phyloP scores from a whole-genome alignment of 805 yeast genomes.

The Starmerella potacharoeniae region DNA sequence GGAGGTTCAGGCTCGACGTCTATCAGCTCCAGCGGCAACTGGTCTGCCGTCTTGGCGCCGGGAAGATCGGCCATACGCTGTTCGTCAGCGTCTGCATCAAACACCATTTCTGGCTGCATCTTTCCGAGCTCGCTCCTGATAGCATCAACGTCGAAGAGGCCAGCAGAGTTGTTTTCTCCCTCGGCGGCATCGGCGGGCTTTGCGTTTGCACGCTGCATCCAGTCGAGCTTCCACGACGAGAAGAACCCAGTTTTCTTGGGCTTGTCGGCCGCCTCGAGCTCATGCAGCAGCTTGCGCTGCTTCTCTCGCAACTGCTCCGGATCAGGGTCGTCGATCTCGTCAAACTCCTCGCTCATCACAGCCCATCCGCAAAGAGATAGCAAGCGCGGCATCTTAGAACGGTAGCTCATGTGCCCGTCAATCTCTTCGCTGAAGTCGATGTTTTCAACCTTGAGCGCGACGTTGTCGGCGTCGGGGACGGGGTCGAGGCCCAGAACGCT shows the following conservation, averaged over 20 bases:
- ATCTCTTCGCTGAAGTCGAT: slow-evolving; percentile 77
- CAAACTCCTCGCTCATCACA: slow-evolving; percentile 78
- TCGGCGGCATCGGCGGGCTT: slow-evolving; percentile 7
- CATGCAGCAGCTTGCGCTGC: slow-evolving; percentile 68
- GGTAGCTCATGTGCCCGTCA: slow-evolving; percentile 95
- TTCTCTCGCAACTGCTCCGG: slow-evolving; percentile 68
- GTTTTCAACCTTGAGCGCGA: slow-evolving; percentile 45
- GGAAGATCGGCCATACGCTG: slow-evolving; percentile 3
- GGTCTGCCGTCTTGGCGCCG: background rate
- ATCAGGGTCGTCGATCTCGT: slow-evolving; percentile 93
- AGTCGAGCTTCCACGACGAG: slow-evolving; percentile 35
- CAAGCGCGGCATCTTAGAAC: slow-evolving; percentile 82
- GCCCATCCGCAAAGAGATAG: slow-evolving; percentile 62
- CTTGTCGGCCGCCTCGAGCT: slow-evolving; percentile 36
- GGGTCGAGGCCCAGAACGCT: slow-evolving; percentile 86
- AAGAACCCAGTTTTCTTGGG: slow-evolving; percentile 30
- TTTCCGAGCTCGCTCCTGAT: slow-evolving; percentile 29
- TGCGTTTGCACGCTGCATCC: slow-evolving; percentile 41
- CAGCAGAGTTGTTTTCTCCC: slow-evolving; percentile 30
- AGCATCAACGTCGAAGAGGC: slow-evolving; percentile 33
- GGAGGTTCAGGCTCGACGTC: slow-evolving; percentile 13
- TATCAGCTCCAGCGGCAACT: slow-evolving; percentile 12
- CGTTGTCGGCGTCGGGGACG: slow-evolving; percentile 30
- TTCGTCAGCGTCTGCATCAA: slow-evolving; percentile 17
- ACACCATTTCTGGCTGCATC: slow-evolving; percentile 24